Conservation (phyloP, 179 eudicot genomes). For the Dionaea muscipula region DNA sequence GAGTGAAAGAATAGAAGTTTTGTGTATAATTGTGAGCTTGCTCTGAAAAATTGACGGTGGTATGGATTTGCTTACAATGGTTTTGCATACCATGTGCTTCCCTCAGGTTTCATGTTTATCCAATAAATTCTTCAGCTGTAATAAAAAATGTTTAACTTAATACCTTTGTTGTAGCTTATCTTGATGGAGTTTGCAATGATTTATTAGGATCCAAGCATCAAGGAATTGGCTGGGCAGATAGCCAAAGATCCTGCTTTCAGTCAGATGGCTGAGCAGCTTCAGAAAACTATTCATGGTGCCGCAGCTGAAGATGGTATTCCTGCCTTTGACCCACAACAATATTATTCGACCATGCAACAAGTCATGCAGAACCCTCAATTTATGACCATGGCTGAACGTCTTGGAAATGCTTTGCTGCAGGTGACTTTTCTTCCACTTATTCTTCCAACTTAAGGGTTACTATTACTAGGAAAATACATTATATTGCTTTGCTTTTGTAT, state of each 20-base stretch:
- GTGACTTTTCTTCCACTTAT: slow-evolving; percentile 19
- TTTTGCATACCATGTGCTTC: too few relatives aligned
- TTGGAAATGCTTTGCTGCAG: slow-evolving; percentile 93
- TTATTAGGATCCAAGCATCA: slow-evolving; percentile 89
- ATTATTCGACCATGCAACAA: slow-evolving; percentile 84
- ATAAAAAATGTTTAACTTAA: too few relatives aligned
- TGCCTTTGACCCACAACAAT: slow-evolving; percentile 72
- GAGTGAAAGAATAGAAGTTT: too few relatives aligned
- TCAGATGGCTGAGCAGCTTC: slow-evolving; percentile 97
- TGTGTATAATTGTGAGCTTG: too few relatives aligned
- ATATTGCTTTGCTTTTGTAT: neutral
- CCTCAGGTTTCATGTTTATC: too few relatives aligned
- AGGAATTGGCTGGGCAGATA: slow-evolving; percentile 95
- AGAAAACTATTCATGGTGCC: slow-evolving; percentile 65
- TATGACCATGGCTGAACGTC: slow-evolving; percentile 97
- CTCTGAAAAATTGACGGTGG: too few relatives aligned
- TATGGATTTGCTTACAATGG: too few relatives aligned
- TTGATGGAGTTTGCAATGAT: slow-evolving; percentile 7
- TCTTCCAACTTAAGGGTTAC: neutral
- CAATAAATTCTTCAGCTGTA: too few relatives aligned
- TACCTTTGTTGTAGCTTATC: neutral
- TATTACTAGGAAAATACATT: too few relatives aligned
- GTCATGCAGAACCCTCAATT: slow-evolving; percentile 98
- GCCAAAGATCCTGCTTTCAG: slow-evolving; percentile 90
- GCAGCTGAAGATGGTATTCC: slow-evolving; percentile 56